Conservation (phyloP, 2,329 filamentous ascomycete species). For the Pseudogymnoascus verrucosus region DNA sequence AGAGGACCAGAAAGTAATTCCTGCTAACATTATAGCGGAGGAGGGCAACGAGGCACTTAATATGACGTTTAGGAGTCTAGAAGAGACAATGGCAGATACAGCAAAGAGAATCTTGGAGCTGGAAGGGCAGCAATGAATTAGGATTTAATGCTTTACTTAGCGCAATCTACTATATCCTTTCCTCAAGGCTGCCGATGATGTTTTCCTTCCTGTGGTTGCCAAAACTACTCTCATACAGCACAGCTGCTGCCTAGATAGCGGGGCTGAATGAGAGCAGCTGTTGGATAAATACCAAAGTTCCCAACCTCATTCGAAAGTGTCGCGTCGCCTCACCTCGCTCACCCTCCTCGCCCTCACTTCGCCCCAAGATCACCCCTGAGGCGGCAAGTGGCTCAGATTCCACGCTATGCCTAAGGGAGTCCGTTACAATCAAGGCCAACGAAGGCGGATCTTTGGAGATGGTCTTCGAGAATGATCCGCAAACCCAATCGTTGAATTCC, state of each 20-base stretch:
- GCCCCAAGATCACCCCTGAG: no score
- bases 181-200: not conserved
- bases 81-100: slow-evolving; percentile 18
- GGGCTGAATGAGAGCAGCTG: not conserved
- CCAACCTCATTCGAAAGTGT: not conserved
- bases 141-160: not conserved
- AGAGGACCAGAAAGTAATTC: slow-evolving; percentile 18
- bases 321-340: no score
- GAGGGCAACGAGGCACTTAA: slow-evolving; percentile 14
- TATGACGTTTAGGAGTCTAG: slow-evolving; percentile 13
- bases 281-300: not conserved
- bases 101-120: slow-evolving; percentile 16
- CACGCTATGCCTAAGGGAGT: no score
- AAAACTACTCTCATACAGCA: not conserved
- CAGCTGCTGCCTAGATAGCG: not conserved
- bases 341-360: no score
- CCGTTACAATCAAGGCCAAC: no score
- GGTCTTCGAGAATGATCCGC: no score
- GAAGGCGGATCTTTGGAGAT: no score
- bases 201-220: not conserved
- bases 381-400: no score
- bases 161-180: not conserved
- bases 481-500: no score
- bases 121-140: slow-evolving; percentile 11
- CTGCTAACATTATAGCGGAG: slow-evolving; percentile 12